Evolutionary conservation across 352 stramenopile species (phyloP).

Genomic region (Pythium aristosporum): DNA sequence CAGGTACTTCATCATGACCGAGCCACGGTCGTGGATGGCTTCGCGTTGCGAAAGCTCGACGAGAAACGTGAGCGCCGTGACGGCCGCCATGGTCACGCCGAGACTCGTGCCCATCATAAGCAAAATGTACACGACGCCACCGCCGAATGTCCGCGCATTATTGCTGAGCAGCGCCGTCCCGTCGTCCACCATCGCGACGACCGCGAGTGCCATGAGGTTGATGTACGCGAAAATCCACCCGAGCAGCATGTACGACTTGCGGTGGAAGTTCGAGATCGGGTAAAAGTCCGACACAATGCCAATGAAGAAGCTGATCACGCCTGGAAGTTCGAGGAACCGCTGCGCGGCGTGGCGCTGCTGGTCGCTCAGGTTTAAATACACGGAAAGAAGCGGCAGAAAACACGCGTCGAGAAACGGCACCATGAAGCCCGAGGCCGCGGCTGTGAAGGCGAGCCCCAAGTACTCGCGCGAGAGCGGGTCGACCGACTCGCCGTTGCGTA

Average conservation of each 20-base stretch:
- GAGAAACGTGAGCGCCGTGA: conserved; percentile 61
- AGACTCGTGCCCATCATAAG: conserved; percentile 65
- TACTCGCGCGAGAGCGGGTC: conserved; percentile 65
- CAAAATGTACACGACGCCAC: conserved; percentile 66
- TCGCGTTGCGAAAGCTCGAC: conserved; percentile 80
- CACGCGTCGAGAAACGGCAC: conserved; percentile 55
- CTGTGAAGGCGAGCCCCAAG: conserved; percentile 59
- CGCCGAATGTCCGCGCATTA: conserved; percentile 52
- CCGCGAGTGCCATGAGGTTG: conserved; percentile 61
- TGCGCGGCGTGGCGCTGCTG: conserved; percentile 49
- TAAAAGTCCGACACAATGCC: conserved; percentile 79
- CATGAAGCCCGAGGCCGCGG: conserved; percentile 59
- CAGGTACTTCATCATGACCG: conserved; percentile 66
- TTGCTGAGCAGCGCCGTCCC: conserved; percentile 32
- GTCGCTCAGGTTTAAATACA: conserved; percentile 51
- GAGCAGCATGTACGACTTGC: conserved; percentile 77
- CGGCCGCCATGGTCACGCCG: conserved; percentile 57
- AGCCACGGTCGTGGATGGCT: conserved; percentile 69
- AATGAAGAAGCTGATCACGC: conserved; percentile 72
- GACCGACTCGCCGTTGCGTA: conserved; percentile 48
- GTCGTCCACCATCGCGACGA: conserved; percentile 63
- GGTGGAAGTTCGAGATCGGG: conserved; percentile 68
- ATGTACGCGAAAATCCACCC: conserved; percentile 73
- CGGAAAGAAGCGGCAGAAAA: conserved; percentile 61
- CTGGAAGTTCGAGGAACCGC: conserved; percentile 55